phyloP scores from a whole-genome alignment of 169 alveolate genomes.

The Cryptosporidium tyzzeri region DNA sequence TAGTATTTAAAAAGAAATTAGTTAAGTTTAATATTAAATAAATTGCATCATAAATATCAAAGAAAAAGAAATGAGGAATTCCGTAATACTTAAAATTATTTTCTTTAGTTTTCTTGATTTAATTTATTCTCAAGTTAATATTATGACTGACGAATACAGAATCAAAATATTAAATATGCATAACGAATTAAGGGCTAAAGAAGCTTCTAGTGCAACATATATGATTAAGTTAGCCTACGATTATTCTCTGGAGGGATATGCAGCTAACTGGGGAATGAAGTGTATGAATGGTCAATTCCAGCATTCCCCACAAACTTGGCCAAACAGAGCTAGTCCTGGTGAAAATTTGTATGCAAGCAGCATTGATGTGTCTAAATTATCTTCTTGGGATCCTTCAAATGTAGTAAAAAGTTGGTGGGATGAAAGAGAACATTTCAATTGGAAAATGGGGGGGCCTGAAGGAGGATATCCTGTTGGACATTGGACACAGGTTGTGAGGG shows the following conservation, averaged over 20 bases:
- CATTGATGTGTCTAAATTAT: constrained; percentile 67
- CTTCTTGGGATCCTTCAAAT: constrained; percentile 79
- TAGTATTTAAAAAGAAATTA: not conserved
- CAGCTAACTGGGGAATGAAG: constrained; percentile 79
- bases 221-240: constrained; percentile 79
- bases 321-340: constrained; percentile 81
- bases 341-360: constrained; percentile 79
- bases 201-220: constrained; percentile 78
- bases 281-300: constrained; percentile 75
- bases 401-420: constrained; percentile 82
- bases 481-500: constrained; percentile 81
- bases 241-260: constrained; percentile 78
- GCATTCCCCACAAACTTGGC: constrained; percentile 76
- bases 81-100: not conserved
- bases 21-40: not conserved
- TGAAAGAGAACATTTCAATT: constrained; percentile 79
- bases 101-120: not conserved
- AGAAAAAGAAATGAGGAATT: not conserved
- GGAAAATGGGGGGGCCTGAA: constrained; percentile 76
- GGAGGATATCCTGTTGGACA: constrained; percentile 80
- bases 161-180: constrained; percentile 78
- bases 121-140: constrained; percentile 51
- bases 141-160: constrained; percentile 72
- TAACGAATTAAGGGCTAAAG: constrained; percentile 77
- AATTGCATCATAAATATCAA: too few species aligned